Evolutionary conservation across 495 filamentous ascomycete genomes (phyloP), one percentile per base, ranked within the genome.

Genomic region (Gamarada debralockiae): DNA sequence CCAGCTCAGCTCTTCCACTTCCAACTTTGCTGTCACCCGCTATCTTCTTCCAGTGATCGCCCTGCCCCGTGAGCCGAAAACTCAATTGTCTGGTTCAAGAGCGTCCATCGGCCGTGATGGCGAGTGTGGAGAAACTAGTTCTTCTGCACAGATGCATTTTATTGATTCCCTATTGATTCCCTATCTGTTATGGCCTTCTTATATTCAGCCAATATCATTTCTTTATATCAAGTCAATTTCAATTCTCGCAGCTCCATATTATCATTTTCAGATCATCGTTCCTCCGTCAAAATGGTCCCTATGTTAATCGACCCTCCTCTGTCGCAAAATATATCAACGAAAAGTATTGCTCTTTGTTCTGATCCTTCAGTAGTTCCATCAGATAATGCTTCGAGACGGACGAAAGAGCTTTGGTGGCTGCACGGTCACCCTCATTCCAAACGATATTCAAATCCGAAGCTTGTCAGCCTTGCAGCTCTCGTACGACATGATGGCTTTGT

Each of bases 351-450:
- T 17, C 50, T 48, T 17, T 63, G 60, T 45, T 63, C 60, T 29
- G 60, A 63, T 44, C 50, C 56, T 10, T 53, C 53, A 12, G 56
- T 63, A 37, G 42, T 63, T 48, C 43, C 47, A 6, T 55, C 60
- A 23, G 34, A 53, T 5, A 43, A 37, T 10, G 56, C 56, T 20
- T 55, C 60, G 0, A 50, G 38, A 22, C 38, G 53, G 25, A 56
- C 24, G 12, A 53, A 54, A 46, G 56, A 63, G 5, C 46, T 63
- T 7, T 63, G 60, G 60, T 59, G 56, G 53, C 39, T 63, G 3
- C 60, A 63, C 49, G 60, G 60, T 1, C 48, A 63, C 52, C 60
- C 60, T 38, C 60, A 63, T 53, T 63, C 60, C 6, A 59, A 53
- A 25, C 49, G 56, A 17, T 63, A 63, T 41, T 51, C 52, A 7